phyloP scores from a whole-genome alignment of 1,139 yeast genomes.

The Diutina sp. region DNA sequence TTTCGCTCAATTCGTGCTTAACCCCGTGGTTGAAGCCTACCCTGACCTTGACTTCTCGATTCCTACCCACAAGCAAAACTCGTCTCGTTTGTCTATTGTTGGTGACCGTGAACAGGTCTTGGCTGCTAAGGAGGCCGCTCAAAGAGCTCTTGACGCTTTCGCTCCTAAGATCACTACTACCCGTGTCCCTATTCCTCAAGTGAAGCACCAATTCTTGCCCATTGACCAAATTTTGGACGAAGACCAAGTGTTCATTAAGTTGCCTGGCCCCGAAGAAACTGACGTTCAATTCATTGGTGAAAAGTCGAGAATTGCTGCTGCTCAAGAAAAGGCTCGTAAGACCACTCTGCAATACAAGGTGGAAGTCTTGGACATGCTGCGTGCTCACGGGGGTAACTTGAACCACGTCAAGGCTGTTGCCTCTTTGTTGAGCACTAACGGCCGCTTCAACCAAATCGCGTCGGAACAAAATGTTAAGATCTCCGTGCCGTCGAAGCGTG shows the following conservation, averaged over 20 bases:
- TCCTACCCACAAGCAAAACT: slow-evolving; percentile 14
- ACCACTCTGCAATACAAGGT: slow-evolving; percentile 38
- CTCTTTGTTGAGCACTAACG: slow-evolving; percentile 44
- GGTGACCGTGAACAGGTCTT: slow-evolving; percentile 58
- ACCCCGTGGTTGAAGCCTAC: neutral
- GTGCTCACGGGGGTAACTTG: slow-evolving; percentile 74
- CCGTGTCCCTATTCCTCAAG: slow-evolving; percentile 29
- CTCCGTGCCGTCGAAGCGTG: slow-evolving; percentile 31
- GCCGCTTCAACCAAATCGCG: slow-evolving; percentile 34
- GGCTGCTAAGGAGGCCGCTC: slow-evolving; percentile 34
- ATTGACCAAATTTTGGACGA: slow-evolving; percentile 32
- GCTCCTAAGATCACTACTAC: slow-evolving; percentile 21
- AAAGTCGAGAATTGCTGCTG: slow-evolving; percentile 38
- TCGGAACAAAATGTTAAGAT: slow-evolving; percentile 37
- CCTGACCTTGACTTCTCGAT: slow-evolving; percentile 6
- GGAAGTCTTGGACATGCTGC: slow-evolving; percentile 67
- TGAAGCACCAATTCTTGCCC: slow-evolving; percentile 34
- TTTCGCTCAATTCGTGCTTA: slow-evolving; percentile 21
- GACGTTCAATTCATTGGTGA: slow-evolving; percentile 59
- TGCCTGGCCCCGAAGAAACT: slow-evolving; percentile 35
- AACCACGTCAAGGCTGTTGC: slow-evolving; percentile 68
- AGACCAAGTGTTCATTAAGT: slow-evolving; percentile 48
- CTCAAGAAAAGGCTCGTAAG: slow-evolving; percentile 46
- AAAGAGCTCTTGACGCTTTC: slow-evolving; percentile 32
- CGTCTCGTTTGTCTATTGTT: slow-evolving; percentile 25